Evolutionary conservation across 2,329 filamentous ascomycete genomes (phyloP), one percentile per base, ranked within the genome.

Genomic region (Scolecobasidium constrictum): DNA sequence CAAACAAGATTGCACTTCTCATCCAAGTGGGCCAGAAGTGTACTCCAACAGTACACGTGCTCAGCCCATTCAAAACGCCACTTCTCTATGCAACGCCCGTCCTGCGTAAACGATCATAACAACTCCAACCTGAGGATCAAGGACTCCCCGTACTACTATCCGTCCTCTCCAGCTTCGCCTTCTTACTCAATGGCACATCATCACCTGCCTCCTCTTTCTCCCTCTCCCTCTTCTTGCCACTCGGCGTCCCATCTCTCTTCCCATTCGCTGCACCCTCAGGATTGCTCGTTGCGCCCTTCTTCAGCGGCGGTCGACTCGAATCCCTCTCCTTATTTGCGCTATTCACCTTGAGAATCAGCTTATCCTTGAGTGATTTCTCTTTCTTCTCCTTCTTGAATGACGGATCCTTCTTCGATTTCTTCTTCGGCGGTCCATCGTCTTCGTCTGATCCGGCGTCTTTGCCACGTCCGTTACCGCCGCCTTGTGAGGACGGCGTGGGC

Each of bases 401-500:
- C 12, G 37, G 31, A 17, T 46, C 41, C 44, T 44, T 43, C 1
- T 21, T 37, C 16, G 28, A 38, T 16, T 46, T 46, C 33, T 42
- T 46, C 4, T 41, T 41, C 28, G 44, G 31, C 5, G 28, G 38
- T 15, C 33, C 36, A 3, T 39, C 36, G 5, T 45, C 43, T 21
- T 42, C 37, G 15, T 37, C 39, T 9, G 35, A 40, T 7, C 31
- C 34, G 18, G 44, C 43, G 7, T 40, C 19, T 18, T 42, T 34
- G 6, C 20, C 39, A 34, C 28, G 26, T 13, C 31, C 21, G 16
- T 36, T 40, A 19, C 31, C 43, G n/a, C 35, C 35, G 19, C 20
- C 37, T 20, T 40, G 36, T 9, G 38, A 41, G 11, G 33, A 40
- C 3, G 61, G 66, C 44, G 54, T 58, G 47, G 54, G 60, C 44